Percentiles rank a stretch among this genome's conserved stretches.
Evolutionary conservation across 768 basidiomycete genomes (phyloP).

Genomic region (Termitomyces sp.): DNA sequence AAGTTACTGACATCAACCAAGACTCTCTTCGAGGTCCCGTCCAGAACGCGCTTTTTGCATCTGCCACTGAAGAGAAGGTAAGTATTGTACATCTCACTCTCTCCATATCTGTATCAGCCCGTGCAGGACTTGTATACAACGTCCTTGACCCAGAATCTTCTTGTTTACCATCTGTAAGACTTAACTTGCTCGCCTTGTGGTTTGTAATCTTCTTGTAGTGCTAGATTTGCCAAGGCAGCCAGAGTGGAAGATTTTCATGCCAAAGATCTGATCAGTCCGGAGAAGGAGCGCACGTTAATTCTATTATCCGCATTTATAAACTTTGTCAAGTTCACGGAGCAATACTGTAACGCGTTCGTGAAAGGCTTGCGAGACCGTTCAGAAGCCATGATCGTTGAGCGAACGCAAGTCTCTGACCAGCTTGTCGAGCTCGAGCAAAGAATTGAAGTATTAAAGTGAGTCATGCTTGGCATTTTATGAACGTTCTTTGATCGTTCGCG

Average conservation of each 20-base stretch:
- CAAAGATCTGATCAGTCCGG: slow-evolving; percentile 69
- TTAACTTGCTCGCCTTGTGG: not conserved
- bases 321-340: slow-evolving; percentile 85
- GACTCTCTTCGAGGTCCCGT: slow-evolving; percentile 56
- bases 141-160: slow-evolving; percentile 55
- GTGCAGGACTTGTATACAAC: slow-evolving; percentile 61
- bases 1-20: slow-evolving; percentile 60
- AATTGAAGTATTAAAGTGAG: slow-evolving; percentile 55
- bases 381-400: slow-evolving; percentile 50
- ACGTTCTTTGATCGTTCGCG: not conserved
- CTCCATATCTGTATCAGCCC: not conserved
- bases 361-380: slow-evolving; percentile 59
- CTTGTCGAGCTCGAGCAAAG: slow-evolving; percentile 45
- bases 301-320: slow-evolving; percentile 89
- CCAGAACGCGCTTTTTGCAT: slow-evolving; percentile 45
- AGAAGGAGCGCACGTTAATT: slow-evolving; percentile 66
- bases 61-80: slow-evolving; percentile 54
- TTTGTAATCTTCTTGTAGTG: slow-evolving; percentile 29
- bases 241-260: slow-evolving; percentile 74
- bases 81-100: not conserved
- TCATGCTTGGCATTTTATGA: not conserved
- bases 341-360: slow-evolving; percentile 57
- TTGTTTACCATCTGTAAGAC: slow-evolving; percentile 66
- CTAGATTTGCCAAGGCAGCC: slow-evolving; percentile 68
- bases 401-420: slow-evolving; percentile 51